A percentile compares a stretch with the other conserved stretches of the same genome.
phyloP scores from a whole-genome alignment of 176 grass and related monocot genomes.

The Miscanthus lutarioriparius region DNA sequence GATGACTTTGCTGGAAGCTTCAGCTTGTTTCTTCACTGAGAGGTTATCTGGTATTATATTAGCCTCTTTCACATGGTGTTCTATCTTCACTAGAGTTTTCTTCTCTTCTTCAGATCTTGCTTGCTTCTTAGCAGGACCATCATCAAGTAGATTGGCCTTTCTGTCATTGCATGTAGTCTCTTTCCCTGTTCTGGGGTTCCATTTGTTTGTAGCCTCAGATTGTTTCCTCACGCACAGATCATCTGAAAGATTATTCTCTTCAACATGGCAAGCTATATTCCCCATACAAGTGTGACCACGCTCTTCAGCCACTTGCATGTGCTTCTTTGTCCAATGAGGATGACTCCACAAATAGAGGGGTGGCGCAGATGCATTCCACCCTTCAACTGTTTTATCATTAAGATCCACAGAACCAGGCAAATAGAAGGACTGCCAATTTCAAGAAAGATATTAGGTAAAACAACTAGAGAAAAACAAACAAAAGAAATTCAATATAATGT shows the following conservation, averaged over 20 bases:
- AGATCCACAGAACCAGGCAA: conserved; percentile 86
- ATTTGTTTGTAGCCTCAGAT: conserved; percentile 11
- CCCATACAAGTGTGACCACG: conserved; percentile 43
- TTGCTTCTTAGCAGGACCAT: conserved; percentile 12
- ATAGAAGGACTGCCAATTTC: conserved; percentile 78
- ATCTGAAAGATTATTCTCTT: conserved; percentile 17
- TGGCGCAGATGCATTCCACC: conserved; percentile 82
- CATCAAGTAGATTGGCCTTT: conserved; percentile 27
- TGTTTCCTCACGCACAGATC: conserved; percentile 15
- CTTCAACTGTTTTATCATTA: conserved; percentile 73
- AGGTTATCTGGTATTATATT: neutral
- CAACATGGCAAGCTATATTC: neutral
- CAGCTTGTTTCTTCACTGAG: conserved; percentile 31
- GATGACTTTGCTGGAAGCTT: conserved; percentile 14
- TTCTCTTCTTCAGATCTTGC: conserved; percentile 15
- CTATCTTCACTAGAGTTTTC: neutral
- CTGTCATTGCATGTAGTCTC: neutral
- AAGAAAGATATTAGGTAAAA: conserved; percentile 16
- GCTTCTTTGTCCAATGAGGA: conserved; percentile 67
- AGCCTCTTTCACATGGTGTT: neutral
- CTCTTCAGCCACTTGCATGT: conserved; percentile 58
- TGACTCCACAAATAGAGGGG: conserved; percentile 90
- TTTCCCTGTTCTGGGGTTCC: conserved; percentile 18
- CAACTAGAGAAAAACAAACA: neutral
- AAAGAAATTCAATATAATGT: neutral